Base-by-base conservation (phyloP, 306 rosid species). In the Cicer pinnatifidum region DNA sequence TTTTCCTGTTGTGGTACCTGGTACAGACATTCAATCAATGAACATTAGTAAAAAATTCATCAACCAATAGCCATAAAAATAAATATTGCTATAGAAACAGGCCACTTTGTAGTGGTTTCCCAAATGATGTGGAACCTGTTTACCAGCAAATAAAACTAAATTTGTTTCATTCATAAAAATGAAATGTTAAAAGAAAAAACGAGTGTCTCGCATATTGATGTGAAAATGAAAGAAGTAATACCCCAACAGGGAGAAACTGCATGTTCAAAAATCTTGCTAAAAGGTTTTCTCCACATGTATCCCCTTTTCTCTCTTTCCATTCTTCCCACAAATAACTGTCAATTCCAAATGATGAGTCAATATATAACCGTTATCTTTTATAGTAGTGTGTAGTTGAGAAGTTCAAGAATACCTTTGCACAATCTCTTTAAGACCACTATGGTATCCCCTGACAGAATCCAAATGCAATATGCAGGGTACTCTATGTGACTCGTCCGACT, bases 1-100 rank as follows among this genome's bases (percentile, higher is more conserved):
- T 89, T 92, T 71, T 88, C 90, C 73, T 92, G 97, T 69, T 92
- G 97, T 1, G 97, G 96, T 54, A 88, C 82, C 97, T 91, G 89
- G 69, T 48, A 81, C 53, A 13, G 61, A 73, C 46, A 78, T 73
- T 60, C 53, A 59, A 23, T 74, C 56, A 47, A 45, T 66, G 83
- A 68, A 47, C 16, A 75, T 51, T 8, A 56, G 41, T 59, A 8
- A 76, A 52, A 58, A 40, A 2, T 20, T 20, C 28, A 20, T 20
- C 28, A 20, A 20, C 33, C 19, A 28, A 28, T 28, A 28, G 33
- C 4, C 4, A 28, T 28, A 82, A 7, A 88, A 28, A 28, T 28
- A 28, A 28, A 28, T 28, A 28, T 3, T 28, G 4, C 33, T 28
- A 3, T 28, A 28, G 4, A 28, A 28, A 3, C 33, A 28, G 33